phyloP scores from a whole-genome alignment of 352 stramenopile genomes.

The Pythium biforme region DNA sequence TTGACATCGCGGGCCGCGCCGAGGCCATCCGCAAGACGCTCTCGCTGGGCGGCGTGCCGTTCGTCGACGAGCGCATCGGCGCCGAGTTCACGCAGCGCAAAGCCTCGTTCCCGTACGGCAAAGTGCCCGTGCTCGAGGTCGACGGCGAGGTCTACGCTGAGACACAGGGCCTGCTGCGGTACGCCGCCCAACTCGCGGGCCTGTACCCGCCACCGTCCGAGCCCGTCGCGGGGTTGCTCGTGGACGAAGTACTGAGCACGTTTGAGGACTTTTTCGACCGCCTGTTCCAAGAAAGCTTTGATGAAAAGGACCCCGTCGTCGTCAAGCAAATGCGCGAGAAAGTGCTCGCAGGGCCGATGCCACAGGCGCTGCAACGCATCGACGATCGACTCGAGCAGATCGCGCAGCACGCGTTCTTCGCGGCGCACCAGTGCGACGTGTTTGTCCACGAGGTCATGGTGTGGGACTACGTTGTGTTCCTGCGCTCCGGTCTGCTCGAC shows the following conservation, averaged over 20 bases:
- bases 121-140: constrained; percentile 34
- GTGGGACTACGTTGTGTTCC: constrained; percentile 22
- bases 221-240: constrained; percentile 22
- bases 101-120: constrained; percentile 28
- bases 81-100: constrained; percentile 24
- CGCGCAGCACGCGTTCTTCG: background rate
- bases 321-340: constrained; percentile 25
- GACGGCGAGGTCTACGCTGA: constrained; percentile 29
- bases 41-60: constrained; percentile 30
- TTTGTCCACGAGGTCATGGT: constrained; percentile 30
- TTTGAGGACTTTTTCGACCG: constrained; percentile 29
- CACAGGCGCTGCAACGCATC: background rate
- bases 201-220: constrained; percentile 32
- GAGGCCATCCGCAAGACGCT: constrained; percentile 33
- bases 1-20: constrained; percentile 35
- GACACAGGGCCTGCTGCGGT: constrained; percentile 33
- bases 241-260: constrained; percentile 36
- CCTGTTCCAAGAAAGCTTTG: constrained; percentile 17
- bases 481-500: constrained; percentile 11
- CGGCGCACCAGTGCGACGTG: constrained; percentile 5
- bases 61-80: constrained; percentile 32
- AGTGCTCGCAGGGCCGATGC: constrained; percentile 5
- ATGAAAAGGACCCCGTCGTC: constrained; percentile 23
- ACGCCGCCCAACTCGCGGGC: constrained; percentile 29
- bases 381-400: constrained; percentile 14